phyloP scores from a whole-genome alignment of 2,329 filamentous ascomycete species.

The Falciphora oryzae region DNA sequence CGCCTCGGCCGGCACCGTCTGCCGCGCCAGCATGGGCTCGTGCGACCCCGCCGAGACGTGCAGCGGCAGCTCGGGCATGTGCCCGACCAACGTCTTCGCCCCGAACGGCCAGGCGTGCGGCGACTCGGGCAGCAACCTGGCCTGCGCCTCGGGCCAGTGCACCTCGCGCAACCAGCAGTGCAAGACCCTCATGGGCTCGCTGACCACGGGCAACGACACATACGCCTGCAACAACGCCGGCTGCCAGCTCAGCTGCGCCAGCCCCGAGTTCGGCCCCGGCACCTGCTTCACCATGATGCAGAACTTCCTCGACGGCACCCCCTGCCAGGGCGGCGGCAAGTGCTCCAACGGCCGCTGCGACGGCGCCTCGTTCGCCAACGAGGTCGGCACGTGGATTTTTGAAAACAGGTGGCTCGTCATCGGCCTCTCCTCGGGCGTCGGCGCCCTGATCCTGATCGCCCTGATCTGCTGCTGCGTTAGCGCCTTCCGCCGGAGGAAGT shows the following conservation, averaged over 20 bases:
- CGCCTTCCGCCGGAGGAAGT: slow-evolving; percentile 39
- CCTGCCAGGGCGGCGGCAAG: slow-evolving; percentile 71
- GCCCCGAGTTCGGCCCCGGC: slow-evolving; percentile 58
- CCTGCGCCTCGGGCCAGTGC: slow-evolving; percentile 89
- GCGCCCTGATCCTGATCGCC: slow-evolving; percentile 63
- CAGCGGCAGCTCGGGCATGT: slow-evolving; percentile 63
- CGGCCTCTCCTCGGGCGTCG: slow-evolving; percentile 66
- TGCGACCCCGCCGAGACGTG: slow-evolving; percentile 88
- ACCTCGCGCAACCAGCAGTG: slow-evolving; percentile 90
- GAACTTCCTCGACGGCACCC: slow-evolving; percentile 89
- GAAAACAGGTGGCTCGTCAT: slow-evolving; percentile 78
- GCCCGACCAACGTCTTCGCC: slow-evolving; percentile 65
- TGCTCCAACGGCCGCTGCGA: slow-evolving; percentile 75
- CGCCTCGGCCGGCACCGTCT: slow-evolving; percentile 62
- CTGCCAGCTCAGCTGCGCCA: slow-evolving; percentile 72
- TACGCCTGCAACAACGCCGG: slow-evolving; percentile 68
- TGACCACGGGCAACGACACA: slow-evolving; percentile 69
- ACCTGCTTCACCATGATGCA: slow-evolving; percentile 74
- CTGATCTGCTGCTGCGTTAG: slow-evolving; percentile 62
- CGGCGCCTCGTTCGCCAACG: slow-evolving; percentile 62
- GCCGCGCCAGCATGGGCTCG: slow-evolving; percentile 68
- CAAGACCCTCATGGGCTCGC: slow-evolving; percentile 71
- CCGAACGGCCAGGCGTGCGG: slow-evolving; percentile 71
- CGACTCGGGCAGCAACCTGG: slow-evolving; percentile 51
- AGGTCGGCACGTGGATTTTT: slow-evolving; percentile 70